Evolutionary conservation across 2,329 filamentous ascomycete species (phyloP).

Genomic region (Beauveria medogensis): DNA sequence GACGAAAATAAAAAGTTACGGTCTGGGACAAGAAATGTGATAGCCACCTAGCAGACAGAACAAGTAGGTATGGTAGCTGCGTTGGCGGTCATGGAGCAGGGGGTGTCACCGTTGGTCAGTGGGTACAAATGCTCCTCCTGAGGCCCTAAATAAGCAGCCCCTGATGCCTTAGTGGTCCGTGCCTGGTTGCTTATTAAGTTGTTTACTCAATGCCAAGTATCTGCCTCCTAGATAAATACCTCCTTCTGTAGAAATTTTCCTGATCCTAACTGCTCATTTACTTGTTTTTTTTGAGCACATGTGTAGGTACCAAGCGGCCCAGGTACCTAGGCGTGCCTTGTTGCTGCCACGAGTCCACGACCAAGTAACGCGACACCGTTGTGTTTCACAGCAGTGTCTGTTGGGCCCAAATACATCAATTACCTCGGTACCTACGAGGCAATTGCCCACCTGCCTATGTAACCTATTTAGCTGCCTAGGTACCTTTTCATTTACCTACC

Average conservation of each 20-base stretch:
- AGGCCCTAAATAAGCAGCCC: slow-evolving; percentile 7
- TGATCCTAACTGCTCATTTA: too few relatives aligned
- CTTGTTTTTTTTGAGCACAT: too few relatives aligned
- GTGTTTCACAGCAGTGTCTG: not conserved
- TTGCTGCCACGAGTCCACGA: too few relatives aligned
- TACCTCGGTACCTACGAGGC: too few relatives aligned
- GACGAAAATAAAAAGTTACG: not conserved
- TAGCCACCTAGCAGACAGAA: slow-evolving; percentile 1
- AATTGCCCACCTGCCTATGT: not conserved
- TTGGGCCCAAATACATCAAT: not conserved
- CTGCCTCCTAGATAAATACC: not conserved
- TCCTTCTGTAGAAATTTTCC: not conserved
- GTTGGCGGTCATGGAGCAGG: not conserved
- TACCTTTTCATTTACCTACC: too few relatives aligned
- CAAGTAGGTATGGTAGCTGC: not conserved
- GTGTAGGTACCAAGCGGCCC: not conserved
- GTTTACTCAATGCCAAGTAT: not conserved
- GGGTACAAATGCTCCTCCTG: slow-evolving; percentile 4
- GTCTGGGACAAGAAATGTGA: not conserved
- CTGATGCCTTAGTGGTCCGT: slow-evolving; percentile 10
- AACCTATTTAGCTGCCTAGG: too few relatives aligned
- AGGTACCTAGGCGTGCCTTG: too few relatives aligned
- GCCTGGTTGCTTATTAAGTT: slow-evolving; percentile 3
- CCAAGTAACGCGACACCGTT: not conserved
- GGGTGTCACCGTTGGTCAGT: slow-evolving; percentile 11